Evolutionary conservation across 768 basidiomycete species (phyloP).

Genomic region (Galerina marginata): DNA sequence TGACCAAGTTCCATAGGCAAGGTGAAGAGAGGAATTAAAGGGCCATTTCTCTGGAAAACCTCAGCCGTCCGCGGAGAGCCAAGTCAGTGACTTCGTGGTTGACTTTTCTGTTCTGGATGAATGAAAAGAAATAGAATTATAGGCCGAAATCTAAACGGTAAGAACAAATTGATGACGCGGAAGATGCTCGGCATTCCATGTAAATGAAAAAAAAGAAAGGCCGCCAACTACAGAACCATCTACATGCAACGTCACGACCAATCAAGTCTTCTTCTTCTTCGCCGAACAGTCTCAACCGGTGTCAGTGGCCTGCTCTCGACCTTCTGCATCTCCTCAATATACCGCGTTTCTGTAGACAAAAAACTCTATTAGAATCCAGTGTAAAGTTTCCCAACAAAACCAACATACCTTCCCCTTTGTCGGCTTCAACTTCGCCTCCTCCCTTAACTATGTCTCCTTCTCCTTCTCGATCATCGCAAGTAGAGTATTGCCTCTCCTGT

Average conservation of each 20-base stretch:
- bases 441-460: slow-evolving; percentile 71
- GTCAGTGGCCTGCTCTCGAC: slow-evolving; percentile 61
- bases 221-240: background rate
- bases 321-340: slow-evolving; percentile 70
- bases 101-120: no score
- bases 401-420: slow-evolving; percentile 66
- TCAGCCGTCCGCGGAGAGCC: no score
- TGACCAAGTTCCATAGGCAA: no score
- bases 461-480: slow-evolving; percentile 94
- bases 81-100: no score
- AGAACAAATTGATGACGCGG: no score
- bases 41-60: no score
- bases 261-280: slow-evolving; percentile 58
- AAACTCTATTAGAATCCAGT: background rate
- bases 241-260: background rate
- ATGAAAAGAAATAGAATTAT: no score
- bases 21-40: no score
- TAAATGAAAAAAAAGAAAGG: no score
- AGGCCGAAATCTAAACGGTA: no score
- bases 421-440: slow-evolving; percentile 67
- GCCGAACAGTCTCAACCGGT: slow-evolving; percentile 52
- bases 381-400: background rate
- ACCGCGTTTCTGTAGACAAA: slow-evolving; percentile 57
- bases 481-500: slow-evolving; percentile 82
- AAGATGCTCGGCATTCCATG: no score